Evolutionary conservation across 2,329 filamentous ascomycete species (phyloP), one percentile per base, ranked within the genome.

Genomic region (Emydomyces testavorans): DNA sequence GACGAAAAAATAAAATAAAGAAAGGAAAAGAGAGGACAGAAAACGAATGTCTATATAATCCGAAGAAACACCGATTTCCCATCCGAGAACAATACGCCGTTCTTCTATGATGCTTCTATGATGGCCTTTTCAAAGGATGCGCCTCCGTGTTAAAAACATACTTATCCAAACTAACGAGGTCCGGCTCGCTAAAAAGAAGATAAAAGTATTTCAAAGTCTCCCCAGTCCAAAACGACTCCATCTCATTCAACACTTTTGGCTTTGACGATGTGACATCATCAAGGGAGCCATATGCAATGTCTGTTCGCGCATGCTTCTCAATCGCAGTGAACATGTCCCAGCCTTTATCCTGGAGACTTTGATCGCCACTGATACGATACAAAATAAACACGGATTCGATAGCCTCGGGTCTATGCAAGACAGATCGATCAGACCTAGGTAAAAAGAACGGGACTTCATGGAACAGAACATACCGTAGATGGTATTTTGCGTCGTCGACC

Each of bases 161-260:
- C 6, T 83, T 74, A 61, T 87, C 82, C 58, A 86, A 62, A 57
- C 72, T 82, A 34, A 84, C 69, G 24, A 79, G 56, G n/a, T 75
- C 71, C 0, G 83, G 80, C 48, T 80, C 74, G 18, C 79, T 79
- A 62, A 85, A 94, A 42, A 94, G 72, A 49, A 94, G 65, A 62
- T 87, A 94, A 56, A 92, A 94, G 61, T 94, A 94, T 71, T 94
- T 95, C 57, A 94, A 70, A 34, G 87, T 94, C 72, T 94, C 88
- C 2, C 84, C 84, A 52, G 87, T 72, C 85, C 88, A 94, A 65
- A 93, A 94, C 59, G 83, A 89, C 69, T 94, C 83, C 84, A 90
- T 89, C 56, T 73, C 71, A 62, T 88, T 77, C 20, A 42, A 15
- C 11, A 51, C 35, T 5, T 3, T 16, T 5, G 53, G 52, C 1